phyloP scores from a whole-genome alignment of 192 early-diverging fungal genomes.

The Thamnidium elegans region DNA sequence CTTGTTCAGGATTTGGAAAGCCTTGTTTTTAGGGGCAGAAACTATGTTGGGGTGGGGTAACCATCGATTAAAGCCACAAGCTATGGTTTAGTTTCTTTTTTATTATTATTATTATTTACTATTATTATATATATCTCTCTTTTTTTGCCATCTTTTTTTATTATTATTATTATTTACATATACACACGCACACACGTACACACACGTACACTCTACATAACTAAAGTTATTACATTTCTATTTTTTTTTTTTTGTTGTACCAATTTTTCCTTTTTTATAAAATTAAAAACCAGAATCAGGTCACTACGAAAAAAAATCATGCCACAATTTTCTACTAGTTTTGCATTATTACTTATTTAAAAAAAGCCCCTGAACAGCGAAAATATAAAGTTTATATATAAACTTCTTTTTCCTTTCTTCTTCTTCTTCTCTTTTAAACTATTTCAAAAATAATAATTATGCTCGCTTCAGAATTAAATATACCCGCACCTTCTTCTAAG shows the following conservation, averaged over 20 bases:
- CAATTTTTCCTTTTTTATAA: too few species aligned
- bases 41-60: background rate
- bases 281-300: too few species aligned
- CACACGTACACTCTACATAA: too few species aligned
- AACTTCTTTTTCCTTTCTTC: background rate
- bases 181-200: too few species aligned
- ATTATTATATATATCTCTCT: too few species aligned
- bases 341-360: too few species aligned
- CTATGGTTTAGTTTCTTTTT: background rate
- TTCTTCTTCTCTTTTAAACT: background rate
- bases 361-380: background rate
- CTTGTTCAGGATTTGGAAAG: conserved; percentile 12
- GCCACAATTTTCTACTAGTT: background rate
- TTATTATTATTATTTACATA: too few species aligned
- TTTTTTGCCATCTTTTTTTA: too few species aligned
- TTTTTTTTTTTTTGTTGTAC: too few species aligned
- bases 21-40: conserved; percentile 19
- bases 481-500: conserved; percentile 4
- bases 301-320: background rate
- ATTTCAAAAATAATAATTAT: background rate
- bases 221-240: too few species aligned
- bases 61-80: background rate
- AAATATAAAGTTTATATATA: background rate
- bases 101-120: background rate
- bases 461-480: conserved; percentile 7